Evolutionary conservation across 805 yeast species (phyloP), one percentile per base, ranked within the genome.

Genomic region (Nakazawaea wickerhamii): DNA sequence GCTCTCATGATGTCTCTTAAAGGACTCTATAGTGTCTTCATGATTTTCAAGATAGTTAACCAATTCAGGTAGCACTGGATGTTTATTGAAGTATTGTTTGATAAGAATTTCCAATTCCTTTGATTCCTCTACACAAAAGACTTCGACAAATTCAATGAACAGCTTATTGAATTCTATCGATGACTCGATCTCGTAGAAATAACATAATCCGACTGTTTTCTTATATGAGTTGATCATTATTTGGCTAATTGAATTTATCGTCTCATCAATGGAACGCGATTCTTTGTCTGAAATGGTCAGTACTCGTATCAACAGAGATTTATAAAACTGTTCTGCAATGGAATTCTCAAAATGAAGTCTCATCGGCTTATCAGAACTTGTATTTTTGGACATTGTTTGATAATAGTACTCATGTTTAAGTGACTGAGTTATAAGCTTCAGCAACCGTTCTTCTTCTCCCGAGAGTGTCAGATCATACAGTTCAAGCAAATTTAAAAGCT

Each of bases 61-160:
- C 30, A 36, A 30, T 21, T 38, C 46, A 4, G 38, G 41, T 17
- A 37, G 32, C 4, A 42, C 15, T 13, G 45, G 45, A n/a, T 32
- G 17, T 11, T 32, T 37, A n/a, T 20, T 42, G 26, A 31, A 42
- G 14, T n/a, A 42, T 7, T 28, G 30, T 14, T 31, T 18, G 5
- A 39, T 15, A 18, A 32, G 15, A 21, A 11, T 17, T n/a, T n/a
- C 25, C 10, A 31, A 26, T 6, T 32, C 33, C 20, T 18, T 15
- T 18, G 42, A 38, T 9, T 25, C 23, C 13, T 36, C 42, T 7
- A 15, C 33, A 19, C 26, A 37, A 33, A 26, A 32, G 17, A 38
- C 30, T 9, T 38, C 26, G 11, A 32, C 28, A 38, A 37, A 14
- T 5, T 28, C 32, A 11, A 32, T 33, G 10, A 38, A 21, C 10